These are phyloP conservation scores for Coccomyxa sp. DNA, from an alignment of 139 green algal genomes.

Conservation along the genomic window DNA sequence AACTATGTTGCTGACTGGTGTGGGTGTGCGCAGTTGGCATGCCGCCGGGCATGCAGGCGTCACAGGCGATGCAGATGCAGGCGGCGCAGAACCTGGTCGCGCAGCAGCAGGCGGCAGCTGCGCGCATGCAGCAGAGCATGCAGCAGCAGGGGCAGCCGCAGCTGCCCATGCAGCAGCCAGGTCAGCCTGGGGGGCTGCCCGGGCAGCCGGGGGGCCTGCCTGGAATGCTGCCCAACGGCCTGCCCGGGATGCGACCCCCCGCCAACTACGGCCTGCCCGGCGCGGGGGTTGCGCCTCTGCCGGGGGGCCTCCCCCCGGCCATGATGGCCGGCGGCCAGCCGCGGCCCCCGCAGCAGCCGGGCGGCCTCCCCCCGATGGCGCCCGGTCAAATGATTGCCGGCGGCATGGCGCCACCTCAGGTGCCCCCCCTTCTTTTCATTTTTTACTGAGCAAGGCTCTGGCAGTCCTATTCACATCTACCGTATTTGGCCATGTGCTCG, in stretches of 20 bases:
- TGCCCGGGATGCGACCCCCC: background rate
- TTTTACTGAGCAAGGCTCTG: no score
- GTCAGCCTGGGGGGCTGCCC: background rate
- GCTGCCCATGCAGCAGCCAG: background rate
- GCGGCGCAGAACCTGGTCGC: conserved; percentile 12
- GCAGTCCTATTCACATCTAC: no score
- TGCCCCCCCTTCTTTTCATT: background rate
- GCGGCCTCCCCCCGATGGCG: no score
- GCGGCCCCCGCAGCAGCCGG: background rate
- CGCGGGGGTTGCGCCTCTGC: no score
- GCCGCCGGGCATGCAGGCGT: conserved; percentile 8
- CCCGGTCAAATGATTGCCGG: background rate
- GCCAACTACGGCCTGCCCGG: no score
- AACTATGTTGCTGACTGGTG: no score
- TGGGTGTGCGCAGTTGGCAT: background rate
- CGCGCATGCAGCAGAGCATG: background rate
- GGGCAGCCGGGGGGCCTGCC: background rate
- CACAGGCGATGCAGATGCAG: conserved; percentile 7
- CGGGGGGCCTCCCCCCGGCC: no score
- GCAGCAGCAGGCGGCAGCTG: conserved; percentile 3
- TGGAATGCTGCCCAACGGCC: background rate
- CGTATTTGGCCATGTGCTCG: no score
- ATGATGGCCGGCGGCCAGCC: no score
- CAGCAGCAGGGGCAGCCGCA: background rate
- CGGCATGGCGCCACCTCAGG: background rate